These are phyloP conservation scores for Trichosporon faecale DNA, from an alignment of 1,284 basidiomycete species.

Conservation along the genomic window DNA sequence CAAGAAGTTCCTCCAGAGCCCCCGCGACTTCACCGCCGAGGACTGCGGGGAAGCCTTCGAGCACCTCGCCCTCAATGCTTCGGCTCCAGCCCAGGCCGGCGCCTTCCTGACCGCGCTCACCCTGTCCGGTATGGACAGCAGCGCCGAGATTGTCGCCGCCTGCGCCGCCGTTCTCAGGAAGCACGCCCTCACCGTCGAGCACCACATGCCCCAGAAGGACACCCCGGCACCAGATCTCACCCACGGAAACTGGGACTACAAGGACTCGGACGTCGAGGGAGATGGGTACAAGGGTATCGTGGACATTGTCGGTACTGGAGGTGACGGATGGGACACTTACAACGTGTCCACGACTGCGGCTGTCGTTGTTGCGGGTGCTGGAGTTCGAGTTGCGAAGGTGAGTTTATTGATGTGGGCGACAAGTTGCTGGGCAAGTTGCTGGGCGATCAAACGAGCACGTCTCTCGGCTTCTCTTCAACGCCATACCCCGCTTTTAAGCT, in stretches of 20 bases:
- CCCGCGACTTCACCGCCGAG: conserved; percentile 67
- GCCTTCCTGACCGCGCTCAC: conserved; percentile 80
- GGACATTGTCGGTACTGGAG: conserved; percentile 76
- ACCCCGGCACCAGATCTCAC: conserved; percentile 6
- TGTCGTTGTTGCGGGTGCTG: conserved; percentile 90
- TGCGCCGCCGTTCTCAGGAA: conserved; percentile 70
- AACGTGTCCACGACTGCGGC: conserved; percentile 96
- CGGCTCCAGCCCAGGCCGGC: conserved; percentile 60
- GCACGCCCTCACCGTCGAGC: conserved; percentile 60
- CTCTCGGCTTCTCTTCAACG: too few relatives aligned
- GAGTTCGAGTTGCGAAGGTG: conserved; percentile 89
- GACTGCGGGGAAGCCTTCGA: conserved; percentile 69
- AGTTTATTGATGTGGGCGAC: conserved; percentile 29
- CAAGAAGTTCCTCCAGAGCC: conserved; percentile 70
- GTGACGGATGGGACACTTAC: conserved; percentile 95
- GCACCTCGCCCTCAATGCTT: conserved; percentile 59
- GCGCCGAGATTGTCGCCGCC: conserved; percentile 70
- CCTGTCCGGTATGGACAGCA: conserved; percentile 67
- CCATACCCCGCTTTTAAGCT: too few relatives aligned
- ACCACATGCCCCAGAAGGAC: conserved; percentile 37
- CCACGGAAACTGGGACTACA: conserved; percentile 49
- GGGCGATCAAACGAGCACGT: too few relatives aligned
- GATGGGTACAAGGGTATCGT: conserved; percentile 50
- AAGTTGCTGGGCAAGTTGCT: background rate
- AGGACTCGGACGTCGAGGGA: conserved; percentile 46